Conservation (phyloP, 2,329 filamentous ascomycete species). For the Fusarium praegraminearum region DNA sequence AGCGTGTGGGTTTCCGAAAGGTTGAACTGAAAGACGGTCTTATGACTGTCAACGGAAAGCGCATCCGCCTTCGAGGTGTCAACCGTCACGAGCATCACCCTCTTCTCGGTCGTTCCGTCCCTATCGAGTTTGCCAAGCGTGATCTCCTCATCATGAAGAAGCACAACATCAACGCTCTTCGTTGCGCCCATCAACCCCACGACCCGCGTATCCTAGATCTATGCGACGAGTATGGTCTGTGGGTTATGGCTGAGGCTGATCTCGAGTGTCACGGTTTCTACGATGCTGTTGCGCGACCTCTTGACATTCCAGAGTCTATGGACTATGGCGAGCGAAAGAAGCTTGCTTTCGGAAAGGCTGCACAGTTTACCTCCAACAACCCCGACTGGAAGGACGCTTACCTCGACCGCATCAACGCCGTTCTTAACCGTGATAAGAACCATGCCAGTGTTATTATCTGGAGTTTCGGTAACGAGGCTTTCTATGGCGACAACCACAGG, state of each 20-base stretch:
- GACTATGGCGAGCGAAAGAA: conserved; percentile 71
- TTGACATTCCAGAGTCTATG: conserved; percentile 66
- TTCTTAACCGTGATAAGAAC: conserved; percentile 77
- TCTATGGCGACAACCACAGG: conserved; percentile 75
- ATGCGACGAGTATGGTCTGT: conserved; percentile 74
- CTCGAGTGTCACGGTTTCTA: conserved; percentile 68
- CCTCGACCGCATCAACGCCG: conserved; percentile 72
- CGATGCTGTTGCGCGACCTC: conserved; percentile 61
- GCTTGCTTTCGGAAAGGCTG: conserved; percentile 65
- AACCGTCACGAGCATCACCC: conserved; percentile 76
- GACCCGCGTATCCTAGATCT: conserved; percentile 70
- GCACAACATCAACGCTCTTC: conserved; percentile 78
- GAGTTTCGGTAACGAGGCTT: conserved; percentile 80
- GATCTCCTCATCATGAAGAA: conserved; percentile 77
- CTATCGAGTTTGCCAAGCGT: conserved; percentile 68
- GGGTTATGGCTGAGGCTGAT: conserved; percentile 66
- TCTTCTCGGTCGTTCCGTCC: conserved; percentile 70
- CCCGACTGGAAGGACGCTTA: conserved; percentile 72
- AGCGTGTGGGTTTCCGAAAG: conserved; percentile 71
- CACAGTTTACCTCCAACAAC: conserved; percentile 71
- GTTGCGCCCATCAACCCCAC: conserved; percentile 76
- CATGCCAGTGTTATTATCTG: conserved; percentile 78
- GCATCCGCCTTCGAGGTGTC: conserved; percentile 73
- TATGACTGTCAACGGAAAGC: conserved; percentile 73
- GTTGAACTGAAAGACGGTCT: conserved; percentile 72